Percentiles rank a stretch among this genome's conserved stretches.
Evolutionary conservation across 257 asterid genomes (phyloP).

Genomic region (Solanum rostratum): DNA sequence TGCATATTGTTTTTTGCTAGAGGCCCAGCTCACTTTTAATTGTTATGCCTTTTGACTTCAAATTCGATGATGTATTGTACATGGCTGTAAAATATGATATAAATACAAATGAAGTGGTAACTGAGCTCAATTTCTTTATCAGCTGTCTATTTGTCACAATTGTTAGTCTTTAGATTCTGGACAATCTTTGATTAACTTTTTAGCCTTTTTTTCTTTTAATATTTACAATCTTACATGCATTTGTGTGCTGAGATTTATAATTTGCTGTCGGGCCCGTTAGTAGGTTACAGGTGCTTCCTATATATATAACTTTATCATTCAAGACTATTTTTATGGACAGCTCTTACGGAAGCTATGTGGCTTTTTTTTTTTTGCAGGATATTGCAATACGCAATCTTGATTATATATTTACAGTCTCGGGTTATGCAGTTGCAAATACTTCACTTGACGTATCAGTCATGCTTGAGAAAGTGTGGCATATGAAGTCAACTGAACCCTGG

Average conservation of each 20-base stretch:
- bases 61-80: background rate
- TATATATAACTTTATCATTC: background rate
- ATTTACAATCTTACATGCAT: background rate
- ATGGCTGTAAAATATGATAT: background rate
- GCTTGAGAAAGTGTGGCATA: slow-evolving; percentile 68
- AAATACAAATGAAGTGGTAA: background rate
- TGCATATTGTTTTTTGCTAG: background rate
- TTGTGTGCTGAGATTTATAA: background rate
- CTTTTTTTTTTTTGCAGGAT: slow-evolving; percentile 54
- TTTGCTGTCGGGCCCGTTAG: background rate
- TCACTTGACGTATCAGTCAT: slow-evolving; percentile 60
- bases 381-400: slow-evolving; percentile 86
- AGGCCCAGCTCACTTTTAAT: background rate
- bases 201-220: background rate
- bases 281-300: background rate
- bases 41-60: background rate
- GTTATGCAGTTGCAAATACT: slow-evolving; percentile 43
- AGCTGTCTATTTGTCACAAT: background rate
- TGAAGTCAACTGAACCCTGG: slow-evolving; percentile 86
- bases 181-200: background rate
- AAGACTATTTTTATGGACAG: background rate
- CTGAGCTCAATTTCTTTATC: background rate
- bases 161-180: background rate
- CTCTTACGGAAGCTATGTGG: background rate
- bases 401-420: slow-evolving; percentile 68